Base-by-base conservation (phyloP, 106 monocot species). In the Ottelia alismoides region DNA sequence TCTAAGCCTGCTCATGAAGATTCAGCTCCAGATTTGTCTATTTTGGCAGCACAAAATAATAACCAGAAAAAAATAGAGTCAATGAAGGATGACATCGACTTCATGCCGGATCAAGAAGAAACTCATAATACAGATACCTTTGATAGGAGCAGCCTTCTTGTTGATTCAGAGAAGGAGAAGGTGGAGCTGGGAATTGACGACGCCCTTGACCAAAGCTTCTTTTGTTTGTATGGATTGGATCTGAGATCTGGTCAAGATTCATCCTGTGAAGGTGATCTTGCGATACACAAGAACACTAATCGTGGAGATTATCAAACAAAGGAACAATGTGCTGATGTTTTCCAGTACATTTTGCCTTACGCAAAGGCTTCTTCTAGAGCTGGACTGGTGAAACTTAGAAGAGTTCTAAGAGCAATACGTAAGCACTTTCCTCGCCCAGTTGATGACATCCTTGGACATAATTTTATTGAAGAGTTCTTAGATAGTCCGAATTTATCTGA, bases 251-350 rank as follows among this genome's bases (percentile, higher is more conserved):
- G 70, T 55, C 70, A 55, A 48, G 90, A 98, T 73, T 82, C 89
- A n/a, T 78, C 63, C 4, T 82, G 74, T 68, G 98, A 98, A 76
- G 98, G 90, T 64, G 98, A 98, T 62, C 66, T 98, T 21, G 89
- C 85, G 17, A 65, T 70, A 48, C 98, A 98, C 51, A 85, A 83
- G 64, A 90, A 85, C 48, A 89, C 89, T 56, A 98, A 74, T 64
- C 85, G 74, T 56, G 96, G 96, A 56, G 98, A 98, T 59, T 85
- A 90, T 69, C 82, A 98, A 74, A 98, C 90, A 27, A 85, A 80
- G 62, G 98, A 90, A 54, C 98, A 98, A 56, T 98, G 90, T 68
- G 98, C 98, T 49, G 98, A 98, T 86, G 98, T 98, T 49, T 98
- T 98, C 61, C 85, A 90, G 29, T 98, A 98, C 65, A 76, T 98